A percentile compares a stretch with the other conserved stretches of the same genome.
phyloP scores from a whole-genome alignment of 306 rosid species.

The Cucumis cinereus region DNA sequence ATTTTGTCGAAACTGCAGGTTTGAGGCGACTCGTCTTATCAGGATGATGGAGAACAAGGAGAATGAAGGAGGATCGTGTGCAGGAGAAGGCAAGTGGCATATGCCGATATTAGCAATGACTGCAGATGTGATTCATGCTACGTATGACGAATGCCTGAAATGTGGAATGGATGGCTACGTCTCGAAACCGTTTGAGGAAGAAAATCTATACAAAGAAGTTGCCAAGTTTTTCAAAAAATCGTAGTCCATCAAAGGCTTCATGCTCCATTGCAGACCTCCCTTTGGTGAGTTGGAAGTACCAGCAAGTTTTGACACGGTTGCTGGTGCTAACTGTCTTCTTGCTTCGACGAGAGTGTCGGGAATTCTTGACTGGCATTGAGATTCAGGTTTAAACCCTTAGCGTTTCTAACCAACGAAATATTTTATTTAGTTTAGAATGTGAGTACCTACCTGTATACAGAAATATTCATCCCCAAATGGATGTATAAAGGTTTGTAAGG shows the following conservation, averaged over 20 bases:
- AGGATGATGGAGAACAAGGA: slow-evolving; percentile 62
- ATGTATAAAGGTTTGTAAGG: background rate
- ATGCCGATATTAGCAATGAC: slow-evolving; percentile 91
- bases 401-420: background rate
- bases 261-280: slow-evolving; percentile 1
- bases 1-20: slow-evolving; percentile 29
- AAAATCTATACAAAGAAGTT: slow-evolving; percentile 81
- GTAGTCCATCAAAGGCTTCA: background rate
- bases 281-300: background rate
- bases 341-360: background rate
- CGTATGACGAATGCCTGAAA: slow-evolving; percentile 66
- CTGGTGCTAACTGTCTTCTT: slow-evolving; percentile 4
- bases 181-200: slow-evolving; percentile 93
- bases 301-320: slow-evolving; percentile 3
- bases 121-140: slow-evolving; percentile 92
- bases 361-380: background rate
- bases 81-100: slow-evolving; percentile 47
- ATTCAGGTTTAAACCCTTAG: background rate
- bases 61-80: slow-evolving; percentile 32
- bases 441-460: slow-evolving; percentile 1
- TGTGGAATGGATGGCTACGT: slow-evolving; percentile 97
- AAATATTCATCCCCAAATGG: slow-evolving; percentile 1
- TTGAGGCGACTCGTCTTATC: slow-evolving; percentile 69
- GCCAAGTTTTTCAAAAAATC: slow-evolving; percentile 55
- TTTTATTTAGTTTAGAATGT: background rate